A percentile compares a stretch with the other conserved stretches of the same genome.
These are phyloP conservation scores for Colletotrichum sojae DNA, from an alignment of 2,329 filamentous ascomycete species.

Conservation along the genomic window DNA sequence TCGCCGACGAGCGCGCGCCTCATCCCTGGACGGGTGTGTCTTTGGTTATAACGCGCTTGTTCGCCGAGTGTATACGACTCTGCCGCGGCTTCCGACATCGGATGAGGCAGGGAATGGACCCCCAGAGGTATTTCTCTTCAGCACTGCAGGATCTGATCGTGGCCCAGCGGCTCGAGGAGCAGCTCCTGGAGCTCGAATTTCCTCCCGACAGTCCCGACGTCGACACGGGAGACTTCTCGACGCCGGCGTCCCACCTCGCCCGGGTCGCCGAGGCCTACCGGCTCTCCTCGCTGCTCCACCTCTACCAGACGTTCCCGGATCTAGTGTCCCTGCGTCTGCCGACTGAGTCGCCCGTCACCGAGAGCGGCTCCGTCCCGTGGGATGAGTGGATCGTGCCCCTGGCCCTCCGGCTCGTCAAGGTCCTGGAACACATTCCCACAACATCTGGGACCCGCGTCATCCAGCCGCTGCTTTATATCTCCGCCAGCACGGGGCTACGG, in stretches of 20 bases:
- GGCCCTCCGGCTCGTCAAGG: constrained; percentile 49
- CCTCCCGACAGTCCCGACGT: constrained; percentile 40
- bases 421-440: constrained; percentile 52
- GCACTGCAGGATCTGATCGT: constrained; percentile 50
- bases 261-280: constrained; percentile 55
- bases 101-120: constrained; percentile 44
- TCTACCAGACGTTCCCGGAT: constrained; percentile 57
- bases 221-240: constrained; percentile 48
- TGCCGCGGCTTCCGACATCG: constrained; percentile 52
- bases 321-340: constrained; percentile 49
- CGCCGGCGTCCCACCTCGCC: constrained; percentile 49
- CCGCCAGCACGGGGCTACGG: constrained; percentile 52
- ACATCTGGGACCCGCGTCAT: constrained; percentile 54
- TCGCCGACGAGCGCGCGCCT: constrained; percentile 36
- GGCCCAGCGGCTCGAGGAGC: constrained; percentile 52
- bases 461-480: constrained; percentile 55
- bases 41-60: constrained; percentile 49
- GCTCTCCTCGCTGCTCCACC: constrained; percentile 53
- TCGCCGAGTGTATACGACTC: constrained; percentile 52
- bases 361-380: constrained; percentile 47
- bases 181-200: constrained; percentile 51
- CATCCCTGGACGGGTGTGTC: constrained; percentile 59
- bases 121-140: constrained; percentile 44
- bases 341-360: constrained; percentile 33
- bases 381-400: constrained; percentile 55